These are phyloP conservation scores for Tremella mesenterica DNA, from an alignment of 768 basidiomycete species.

Conservation along the genomic window DNA sequence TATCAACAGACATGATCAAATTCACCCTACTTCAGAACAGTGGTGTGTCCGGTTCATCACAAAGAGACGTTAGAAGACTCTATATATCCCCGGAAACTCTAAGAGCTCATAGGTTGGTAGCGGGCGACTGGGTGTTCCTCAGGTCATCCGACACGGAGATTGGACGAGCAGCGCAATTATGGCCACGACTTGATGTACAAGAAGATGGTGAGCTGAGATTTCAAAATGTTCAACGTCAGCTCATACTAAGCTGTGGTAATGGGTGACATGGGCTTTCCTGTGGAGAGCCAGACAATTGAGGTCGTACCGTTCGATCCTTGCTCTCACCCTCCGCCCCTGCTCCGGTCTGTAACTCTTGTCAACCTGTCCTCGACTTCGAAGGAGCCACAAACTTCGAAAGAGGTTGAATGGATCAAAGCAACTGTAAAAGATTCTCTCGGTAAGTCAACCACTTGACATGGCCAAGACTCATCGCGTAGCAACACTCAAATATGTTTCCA, in stretches of 20 bases:
- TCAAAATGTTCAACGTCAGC: neutral
- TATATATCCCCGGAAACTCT: slow-evolving; percentile 32
- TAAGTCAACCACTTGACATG: neutral
- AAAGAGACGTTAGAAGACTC: slow-evolving; percentile 12
- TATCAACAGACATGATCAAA: too few species aligned
- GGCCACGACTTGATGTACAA: slow-evolving; percentile 30
- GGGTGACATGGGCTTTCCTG: too few species aligned
- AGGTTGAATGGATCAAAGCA: neutral
- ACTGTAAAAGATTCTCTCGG: neutral
- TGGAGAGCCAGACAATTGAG: too few species aligned
- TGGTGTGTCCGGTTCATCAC: neutral
- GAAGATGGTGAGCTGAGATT: slow-evolving; percentile 24
- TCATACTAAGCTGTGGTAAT: neutral
- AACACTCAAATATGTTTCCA: neutral
- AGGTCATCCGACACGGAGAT: neutral
- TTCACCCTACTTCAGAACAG: neutral
- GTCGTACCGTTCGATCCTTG: neutral
- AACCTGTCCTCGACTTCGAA: neutral
- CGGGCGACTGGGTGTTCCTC: slow-evolving; percentile 39
- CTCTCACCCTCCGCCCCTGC: neutral
- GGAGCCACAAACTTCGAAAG: neutral
- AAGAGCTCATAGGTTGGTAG: slow-evolving; percentile 26
- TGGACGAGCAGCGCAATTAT: slow-evolving; percentile 20
- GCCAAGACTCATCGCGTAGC: neutral
- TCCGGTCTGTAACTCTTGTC: neutral